phyloP scores from a whole-genome alignment of 2,329 filamentous ascomycete genomes.

The Biscogniauxia marginata region DNA sequence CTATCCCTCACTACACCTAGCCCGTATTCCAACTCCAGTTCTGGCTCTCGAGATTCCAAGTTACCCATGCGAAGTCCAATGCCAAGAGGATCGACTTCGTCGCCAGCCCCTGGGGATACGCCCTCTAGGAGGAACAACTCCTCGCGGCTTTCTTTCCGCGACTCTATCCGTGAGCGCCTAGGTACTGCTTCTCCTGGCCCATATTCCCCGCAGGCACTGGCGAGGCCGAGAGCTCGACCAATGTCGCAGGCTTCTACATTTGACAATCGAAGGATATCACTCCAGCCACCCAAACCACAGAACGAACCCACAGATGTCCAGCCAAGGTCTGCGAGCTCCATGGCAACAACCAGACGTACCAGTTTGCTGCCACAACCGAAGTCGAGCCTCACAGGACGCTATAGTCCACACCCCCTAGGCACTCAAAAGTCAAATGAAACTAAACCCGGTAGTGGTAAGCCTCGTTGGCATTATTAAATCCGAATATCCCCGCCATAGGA shows the following conservation, averaged over 20 bases:
- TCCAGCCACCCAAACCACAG: constrained; percentile 46
- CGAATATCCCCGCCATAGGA: neutral
- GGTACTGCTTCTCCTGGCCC: constrained; percentile 47
- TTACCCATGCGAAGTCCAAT: constrained; percentile 52
- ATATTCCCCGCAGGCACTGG: constrained; percentile 44
- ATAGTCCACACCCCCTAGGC: constrained; percentile 45
- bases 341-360: constrained; percentile 49
- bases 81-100: constrained; percentile 45
- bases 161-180: constrained; percentile 53
- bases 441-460: constrained; percentile 33
- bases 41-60: constrained; percentile 43
- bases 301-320: constrained; percentile 29
- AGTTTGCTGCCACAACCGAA: constrained; percentile 55
- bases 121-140: constrained; percentile 41
- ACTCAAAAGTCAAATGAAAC: neutral
- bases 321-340: constrained; percentile 55
- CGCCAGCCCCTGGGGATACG: constrained; percentile 45
- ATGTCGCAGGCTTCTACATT: constrained; percentile 44
- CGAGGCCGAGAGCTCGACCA: constrained; percentile 46
- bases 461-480: constrained; percentile 47
- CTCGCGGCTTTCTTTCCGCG: constrained; percentile 53
- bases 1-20: constrained; percentile 59
- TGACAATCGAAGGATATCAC: constrained; percentile 49
- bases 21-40: constrained; percentile 50
- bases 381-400: constrained; percentile 41